Evolutionary conservation across 2,329 filamentous ascomycete genomes (phyloP).

Genomic region (Cadophora malorum): DNA sequence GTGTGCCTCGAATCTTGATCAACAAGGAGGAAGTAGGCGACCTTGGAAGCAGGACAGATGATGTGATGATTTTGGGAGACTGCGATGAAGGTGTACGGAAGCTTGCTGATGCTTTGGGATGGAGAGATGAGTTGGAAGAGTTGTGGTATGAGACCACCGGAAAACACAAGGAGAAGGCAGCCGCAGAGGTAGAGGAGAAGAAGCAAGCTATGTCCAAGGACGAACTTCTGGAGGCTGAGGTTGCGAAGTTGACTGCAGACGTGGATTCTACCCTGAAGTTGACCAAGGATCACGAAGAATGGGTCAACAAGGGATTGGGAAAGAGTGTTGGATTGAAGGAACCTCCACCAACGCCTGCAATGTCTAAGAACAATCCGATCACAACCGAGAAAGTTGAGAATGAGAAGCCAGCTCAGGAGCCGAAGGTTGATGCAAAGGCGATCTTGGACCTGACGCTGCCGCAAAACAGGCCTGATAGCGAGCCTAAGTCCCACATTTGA

Average conservation of each 20-base stretch:
- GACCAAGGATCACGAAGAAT: slow-evolving; percentile 42
- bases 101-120: slow-evolving; percentile 81
- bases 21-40: slow-evolving; percentile 85
- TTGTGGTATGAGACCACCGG: slow-evolving; percentile 73
- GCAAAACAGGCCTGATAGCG: slow-evolving; percentile 21
- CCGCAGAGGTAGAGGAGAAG: slow-evolving; percentile 26
- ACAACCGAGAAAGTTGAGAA: slow-evolving; percentile 16
- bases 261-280: slow-evolving; percentile 46
- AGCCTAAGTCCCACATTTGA: slow-evolving; percentile 12
- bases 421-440: slow-evolving; percentile 13
- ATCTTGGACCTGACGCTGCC: slow-evolving; percentile 28
- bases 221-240: slow-evolving; percentile 51
- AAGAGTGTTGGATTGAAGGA: slow-evolving; percentile 21
- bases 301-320: slow-evolving; percentile 39
- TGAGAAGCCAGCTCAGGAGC: slow-evolving; percentile 1
- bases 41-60: slow-evolving; percentile 78
- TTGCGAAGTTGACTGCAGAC: slow-evolving; percentile 46
- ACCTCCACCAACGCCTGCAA: slow-evolving; percentile 17
- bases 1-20: slow-evolving; percentile 79
- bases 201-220: slow-evolving; percentile 50
- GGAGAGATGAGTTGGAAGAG: slow-evolving; percentile 81
- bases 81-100: slow-evolving; percentile 83
- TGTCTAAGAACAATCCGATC: not conserved
- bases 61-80: slow-evolving; percentile 82
- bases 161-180: slow-evolving; percentile 58